These are phyloP conservation scores for Leccinum fallax DNA, from an alignment of 1,284 basidiomycete species.

Conservation along the genomic window DNA sequence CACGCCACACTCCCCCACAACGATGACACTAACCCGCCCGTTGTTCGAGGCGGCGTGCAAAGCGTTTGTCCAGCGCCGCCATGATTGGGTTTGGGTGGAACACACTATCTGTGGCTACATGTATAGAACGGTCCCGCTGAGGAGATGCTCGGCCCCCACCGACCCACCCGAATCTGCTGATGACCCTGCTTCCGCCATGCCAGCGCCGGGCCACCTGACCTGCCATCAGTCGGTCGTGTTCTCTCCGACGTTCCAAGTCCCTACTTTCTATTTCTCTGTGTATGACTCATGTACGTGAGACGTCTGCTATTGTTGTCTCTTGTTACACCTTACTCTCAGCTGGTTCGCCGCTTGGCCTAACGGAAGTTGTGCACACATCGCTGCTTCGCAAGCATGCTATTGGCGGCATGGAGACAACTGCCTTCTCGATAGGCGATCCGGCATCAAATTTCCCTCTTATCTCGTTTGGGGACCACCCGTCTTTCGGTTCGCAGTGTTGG, in stretches of 20 bases:
- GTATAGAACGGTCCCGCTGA: slow-evolving; percentile 36
- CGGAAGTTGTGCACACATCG: slow-evolving; percentile 55
- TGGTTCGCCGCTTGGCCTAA: slow-evolving; percentile 61
- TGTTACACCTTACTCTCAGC: slow-evolving; percentile 44
- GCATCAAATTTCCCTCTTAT: slow-evolving; percentile 67
- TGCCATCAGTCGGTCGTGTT: slow-evolving; percentile 68
- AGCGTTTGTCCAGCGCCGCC: slow-evolving; percentile 45
- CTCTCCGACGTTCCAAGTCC: slow-evolving; percentile 75
- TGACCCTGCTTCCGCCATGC: slow-evolving; percentile 26
- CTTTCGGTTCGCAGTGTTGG: slow-evolving; percentile 71
- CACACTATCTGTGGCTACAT: slow-evolving; percentile 56
- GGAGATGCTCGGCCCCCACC: slow-evolving; percentile 3
- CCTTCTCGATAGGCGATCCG: slow-evolving; percentile 55
- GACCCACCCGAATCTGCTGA: slow-evolving; percentile 34
- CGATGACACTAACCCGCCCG: slow-evolving; percentile 43
- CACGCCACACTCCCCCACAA: slow-evolving; percentile 47
- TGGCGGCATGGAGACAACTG: slow-evolving; percentile 45
- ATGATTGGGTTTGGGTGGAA: slow-evolving; percentile 60
- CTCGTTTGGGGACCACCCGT: slow-evolving; percentile 83
- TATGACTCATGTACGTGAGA: slow-evolving; percentile 61
- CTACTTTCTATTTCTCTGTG: slow-evolving; percentile 76
- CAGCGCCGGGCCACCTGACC: slow-evolving; percentile 34
- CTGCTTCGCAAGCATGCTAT: slow-evolving; percentile 57
- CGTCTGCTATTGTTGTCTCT: slow-evolving; percentile 2
- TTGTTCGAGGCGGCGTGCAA: slow-evolving; percentile 66